Base-by-base conservation (phyloP, 2,329 filamentous ascomycete species). In the Arthroderma uncinatum region DNA sequence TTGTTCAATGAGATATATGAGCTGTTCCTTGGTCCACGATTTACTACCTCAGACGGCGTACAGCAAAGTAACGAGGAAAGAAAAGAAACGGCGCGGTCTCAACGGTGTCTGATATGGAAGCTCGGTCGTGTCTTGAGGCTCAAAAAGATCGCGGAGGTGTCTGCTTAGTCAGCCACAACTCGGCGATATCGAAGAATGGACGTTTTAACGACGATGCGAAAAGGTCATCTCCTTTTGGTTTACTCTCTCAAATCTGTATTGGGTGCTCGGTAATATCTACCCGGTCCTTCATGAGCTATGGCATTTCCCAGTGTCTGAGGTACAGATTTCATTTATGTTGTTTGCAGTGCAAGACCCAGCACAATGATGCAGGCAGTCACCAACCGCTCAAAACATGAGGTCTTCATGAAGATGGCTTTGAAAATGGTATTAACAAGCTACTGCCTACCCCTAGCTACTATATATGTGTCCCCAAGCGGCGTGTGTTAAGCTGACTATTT, bases 401-500 rank as follows among this genome's bases (percentile, higher is more conserved):
- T 71, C 64, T 95, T 90, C 73, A 95, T 94, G 82, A 82, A 85
- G 64, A 85, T 92, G 70, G 91, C 91, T 61, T 80, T 96, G 63
- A 79, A 84, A 63, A 94, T 95, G 89, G 88, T 92, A 75, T 64
- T 16, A 21, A 34, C 6, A 52, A 9, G 40, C 19, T 14, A 19
- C 12, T 12, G 14, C 10, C 2, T 21, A 8, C 63, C 58, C 42
- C 14, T 10, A 25, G 55, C 54, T 34, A 30, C 14, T 36, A 21
- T n/a, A 16, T 12, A 47, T 23, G n/a, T 19, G 21, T 7, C 1
- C 16, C 33, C 12, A 30, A 30, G 48, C 8, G 16, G 8, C 5
- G 14, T 44, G 16, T 12, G 4, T 9, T 19, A 52, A 30, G 37
- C 4, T 59, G 42, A 56, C 30, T 37, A 56, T 50, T 54, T 21